These are phyloP conservation scores for Fusarium beomiforme DNA, from an alignment of 2,329 filamentous ascomycete genomes.

Conservation along the genomic window DNA sequence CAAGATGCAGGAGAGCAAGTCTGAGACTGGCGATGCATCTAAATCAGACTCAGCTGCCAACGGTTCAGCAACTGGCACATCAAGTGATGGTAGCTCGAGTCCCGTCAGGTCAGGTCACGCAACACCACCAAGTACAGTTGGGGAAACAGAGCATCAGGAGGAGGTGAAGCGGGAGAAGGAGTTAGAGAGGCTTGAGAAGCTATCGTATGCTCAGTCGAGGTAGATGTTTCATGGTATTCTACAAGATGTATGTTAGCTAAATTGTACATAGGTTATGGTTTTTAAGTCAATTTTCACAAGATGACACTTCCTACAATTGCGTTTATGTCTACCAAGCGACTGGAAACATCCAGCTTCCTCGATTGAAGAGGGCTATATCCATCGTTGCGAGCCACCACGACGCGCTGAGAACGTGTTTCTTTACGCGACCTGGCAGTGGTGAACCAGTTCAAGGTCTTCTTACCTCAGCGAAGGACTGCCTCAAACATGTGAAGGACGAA, in stretches of 20 bases:
- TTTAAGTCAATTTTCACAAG: background rate
- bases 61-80: background rate
- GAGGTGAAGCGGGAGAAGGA: background rate
- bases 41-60: background rate
- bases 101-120: background rate
- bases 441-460: background rate
- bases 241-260: background rate
- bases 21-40: background rate
- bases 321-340: background rate
- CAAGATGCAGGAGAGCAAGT: background rate
- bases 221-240: background rate
- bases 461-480: background rate
- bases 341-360: background rate
- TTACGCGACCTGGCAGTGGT: background rate
- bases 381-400: background rate
- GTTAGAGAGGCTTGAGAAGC: background rate
- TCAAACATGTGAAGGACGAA: background rate
- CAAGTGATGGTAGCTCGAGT: background rate
- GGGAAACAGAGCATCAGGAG: background rate
- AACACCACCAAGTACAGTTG: background rate
- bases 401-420: background rate
- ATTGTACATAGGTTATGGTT: slow-evolving; percentile 5
- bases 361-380: background rate
- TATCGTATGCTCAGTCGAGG: slow-evolving; percentile 1
- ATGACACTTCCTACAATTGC: background rate